Conservation (phyloP, 192 early-diverging fungal species). For the Neocallimastix lanati region DNA sequence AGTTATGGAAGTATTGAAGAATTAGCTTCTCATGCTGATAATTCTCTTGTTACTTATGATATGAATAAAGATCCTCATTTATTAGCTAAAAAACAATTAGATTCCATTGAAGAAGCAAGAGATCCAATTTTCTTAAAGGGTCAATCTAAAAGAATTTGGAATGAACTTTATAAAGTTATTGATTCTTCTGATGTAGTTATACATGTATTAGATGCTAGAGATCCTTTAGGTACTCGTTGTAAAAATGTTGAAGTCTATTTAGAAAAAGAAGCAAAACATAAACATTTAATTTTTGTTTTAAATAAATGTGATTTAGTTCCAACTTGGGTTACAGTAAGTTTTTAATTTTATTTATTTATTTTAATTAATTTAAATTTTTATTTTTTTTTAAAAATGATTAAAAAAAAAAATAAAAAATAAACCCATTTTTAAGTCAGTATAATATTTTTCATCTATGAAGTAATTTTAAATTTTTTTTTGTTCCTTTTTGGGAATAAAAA, state of each 20-base stretch:
- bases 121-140: constrained; percentile 85
- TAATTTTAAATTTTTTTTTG: too few species aligned
- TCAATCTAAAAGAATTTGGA: constrained; percentile 94
- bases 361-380: background rate
- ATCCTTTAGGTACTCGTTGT: constrained; percentile 92
- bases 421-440: constrained; percentile 36
- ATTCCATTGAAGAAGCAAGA: constrained; percentile 51
- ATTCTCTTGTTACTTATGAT: constrained; percentile 32
- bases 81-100: constrained; percentile 50
- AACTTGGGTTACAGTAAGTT: constrained; percentile 84
- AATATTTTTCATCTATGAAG: constrained; percentile 1
- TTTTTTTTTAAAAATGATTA: background rate
- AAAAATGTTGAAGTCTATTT: constrained; percentile 77
- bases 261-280: constrained; percentile 82
- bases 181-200: constrained; percentile 91
- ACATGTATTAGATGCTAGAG: constrained; percentile 94
- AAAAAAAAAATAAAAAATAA: too few species aligned
- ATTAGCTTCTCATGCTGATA: constrained; percentile 46
- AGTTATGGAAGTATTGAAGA: constrained; percentile 55
- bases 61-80: constrained; percentile 49
- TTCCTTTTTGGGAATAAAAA: too few species aligned
- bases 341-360: too few species aligned
- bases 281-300: constrained; percentile 86
- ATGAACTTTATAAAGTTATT: constrained; percentile 91
- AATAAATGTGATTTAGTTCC: constrained; percentile 99